phyloP scores from a whole-genome alignment of 2,329 filamentous ascomycete species.

The Verticillium nubilum region DNA sequence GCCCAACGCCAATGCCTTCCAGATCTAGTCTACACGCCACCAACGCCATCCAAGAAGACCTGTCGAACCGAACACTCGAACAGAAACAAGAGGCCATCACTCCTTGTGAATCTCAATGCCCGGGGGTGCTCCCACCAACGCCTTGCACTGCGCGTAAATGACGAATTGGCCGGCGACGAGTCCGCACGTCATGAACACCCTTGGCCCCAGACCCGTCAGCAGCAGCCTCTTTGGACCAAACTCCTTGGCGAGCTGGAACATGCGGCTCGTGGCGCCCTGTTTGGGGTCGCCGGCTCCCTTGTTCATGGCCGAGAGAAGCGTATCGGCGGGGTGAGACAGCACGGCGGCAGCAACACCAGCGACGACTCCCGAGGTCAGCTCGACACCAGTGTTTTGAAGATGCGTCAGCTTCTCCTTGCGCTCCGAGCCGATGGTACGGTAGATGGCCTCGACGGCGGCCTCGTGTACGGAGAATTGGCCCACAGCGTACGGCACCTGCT shows the following conservation, averaged over 20 bases:
- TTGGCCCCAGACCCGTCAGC: slow-evolving; percentile 41
- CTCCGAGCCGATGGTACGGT: slow-evolving; percentile 58
- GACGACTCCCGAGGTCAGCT: slow-evolving; percentile 79
- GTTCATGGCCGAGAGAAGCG: slow-evolving; percentile 49
- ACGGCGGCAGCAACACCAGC: slow-evolving; percentile 86
- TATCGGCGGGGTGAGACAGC: slow-evolving; percentile 83
- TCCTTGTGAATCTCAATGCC: slow-evolving; percentile 50
- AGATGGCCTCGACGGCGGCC: slow-evolving; percentile 76
- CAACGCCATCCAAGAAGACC: neutral
- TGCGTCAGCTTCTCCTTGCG: slow-evolving; percentile 63
- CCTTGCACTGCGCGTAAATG: slow-evolving; percentile 50
- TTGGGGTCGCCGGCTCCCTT: slow-evolving; percentile 44
- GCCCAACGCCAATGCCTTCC: neutral
- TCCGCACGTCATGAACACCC: slow-evolving; percentile 48
- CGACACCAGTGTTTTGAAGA: slow-evolving; percentile 72
- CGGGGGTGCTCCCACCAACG: slow-evolving; percentile 43
- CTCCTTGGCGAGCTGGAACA: slow-evolving; percentile 46
- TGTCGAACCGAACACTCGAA: neutral
- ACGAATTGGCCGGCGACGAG: slow-evolving; percentile 49
- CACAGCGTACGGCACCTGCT: slow-evolving; percentile 91
- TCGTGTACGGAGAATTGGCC: slow-evolving; percentile 94
- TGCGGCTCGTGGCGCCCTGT: slow-evolving; percentile 42
- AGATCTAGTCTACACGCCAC: neutral
- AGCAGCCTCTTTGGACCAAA: slow-evolving; percentile 44
- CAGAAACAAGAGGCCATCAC: neutral